Evolutionary conservation across 768 basidiomycete genomes (phyloP), one percentile per base, ranked within the genome.

Genomic region (Tylopilus plumbeoviolaceoides): DNA sequence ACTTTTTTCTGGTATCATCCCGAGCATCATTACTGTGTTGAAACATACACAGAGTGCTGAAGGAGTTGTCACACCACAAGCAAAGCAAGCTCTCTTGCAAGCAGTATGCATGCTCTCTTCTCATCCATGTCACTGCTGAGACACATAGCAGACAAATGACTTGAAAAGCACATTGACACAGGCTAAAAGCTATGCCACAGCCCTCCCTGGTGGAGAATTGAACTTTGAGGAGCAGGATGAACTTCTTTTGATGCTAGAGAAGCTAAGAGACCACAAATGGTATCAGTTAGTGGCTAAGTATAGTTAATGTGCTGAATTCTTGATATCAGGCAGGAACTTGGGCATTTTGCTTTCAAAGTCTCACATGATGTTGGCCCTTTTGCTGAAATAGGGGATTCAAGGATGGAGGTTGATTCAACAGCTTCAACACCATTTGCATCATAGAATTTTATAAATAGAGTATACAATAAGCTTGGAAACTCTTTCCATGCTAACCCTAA

Each of bases 331-430:
- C 74, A 75, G 35, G 81, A 84, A 58, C 71, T 88, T 2, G 69
- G 64, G 0, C 71, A 75, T 14, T 87, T 89, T 57, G 67, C 81
- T 5, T 66, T 73, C 14, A 72, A 70, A 49, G 72, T 73, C 18
- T 61, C 78, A 20, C 63, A 61, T 14, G 70, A 76, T 28, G 66
- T 70, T 8, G 58, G 66, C 5, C 33, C 60, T 23, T 61, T 58
- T 14, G 42, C 61, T n/a, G 64, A 64, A 6, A 54, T 56, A 3
- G 58, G 55, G 12, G 70, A 74, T 21, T 42, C 60, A 5, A 76
- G 73, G 55, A 85, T 87, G 79, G 87, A 88, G 58, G 68, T 89
- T 36, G 87, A 89, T 62, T 89, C 87, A 14, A 83, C 81, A 52
- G 87, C 87, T 25, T 88, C 87, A 4, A 89, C 87, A 4, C 87